A percentile compares a stretch with the other conserved stretches of the same genome.
These are phyloP conservation scores for Dothistroma pini DNA, from an alignment of 2,329 filamentous ascomycete genomes.

Conservation along the genomic window DNA sequence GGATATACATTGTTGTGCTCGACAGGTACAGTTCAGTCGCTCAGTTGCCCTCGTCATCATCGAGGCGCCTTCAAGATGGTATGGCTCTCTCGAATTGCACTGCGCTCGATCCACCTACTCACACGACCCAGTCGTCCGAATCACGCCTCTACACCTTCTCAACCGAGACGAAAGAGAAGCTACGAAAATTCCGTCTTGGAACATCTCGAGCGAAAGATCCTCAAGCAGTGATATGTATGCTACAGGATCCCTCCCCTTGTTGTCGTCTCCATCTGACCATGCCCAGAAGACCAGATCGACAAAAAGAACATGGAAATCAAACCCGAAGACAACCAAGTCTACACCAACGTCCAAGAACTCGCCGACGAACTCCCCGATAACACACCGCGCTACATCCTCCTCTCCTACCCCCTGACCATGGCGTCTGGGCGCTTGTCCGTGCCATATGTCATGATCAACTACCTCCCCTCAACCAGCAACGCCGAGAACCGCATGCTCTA, in stretches of 20 bases:
- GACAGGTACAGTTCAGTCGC: background rate
- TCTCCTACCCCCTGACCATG: slow-evolving; percentile 86
- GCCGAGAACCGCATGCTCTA: slow-evolving; percentile 87
- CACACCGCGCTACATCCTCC: slow-evolving; percentile 79
- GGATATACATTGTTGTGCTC: background rate
- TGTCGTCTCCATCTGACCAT: background rate
- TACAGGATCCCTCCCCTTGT: slow-evolving; percentile 5
- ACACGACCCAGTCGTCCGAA: slow-evolving; percentile 61
- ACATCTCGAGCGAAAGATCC: slow-evolving; percentile 83
- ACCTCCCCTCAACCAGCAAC: slow-evolving; percentile 89
- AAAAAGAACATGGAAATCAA: slow-evolving; percentile 85
- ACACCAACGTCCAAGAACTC: slow-evolving; percentile 75
- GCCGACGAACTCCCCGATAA: slow-evolving; percentile 90
- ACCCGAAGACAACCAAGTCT: slow-evolving; percentile 74
- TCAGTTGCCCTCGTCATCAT: background rate
- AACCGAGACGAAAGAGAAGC: slow-evolving; percentile 78
- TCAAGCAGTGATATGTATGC: slow-evolving; percentile 91
- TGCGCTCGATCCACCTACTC: background rate
- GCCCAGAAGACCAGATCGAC: slow-evolving; percentile 74
- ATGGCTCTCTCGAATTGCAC: background rate
- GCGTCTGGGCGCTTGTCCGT: slow-evolving; percentile 84
- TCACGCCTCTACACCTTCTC: slow-evolving; percentile 90
- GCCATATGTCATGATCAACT: slow-evolving; percentile 93
- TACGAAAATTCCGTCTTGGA: slow-evolving; percentile 89
- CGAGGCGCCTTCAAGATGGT: background rate